A percentile compares a stretch with the other conserved stretches of the same genome.
These are phyloP conservation scores for Aethionema arabicum DNA, from an alignment of 345 rosid genomes.

Conservation along the genomic window DNA sequence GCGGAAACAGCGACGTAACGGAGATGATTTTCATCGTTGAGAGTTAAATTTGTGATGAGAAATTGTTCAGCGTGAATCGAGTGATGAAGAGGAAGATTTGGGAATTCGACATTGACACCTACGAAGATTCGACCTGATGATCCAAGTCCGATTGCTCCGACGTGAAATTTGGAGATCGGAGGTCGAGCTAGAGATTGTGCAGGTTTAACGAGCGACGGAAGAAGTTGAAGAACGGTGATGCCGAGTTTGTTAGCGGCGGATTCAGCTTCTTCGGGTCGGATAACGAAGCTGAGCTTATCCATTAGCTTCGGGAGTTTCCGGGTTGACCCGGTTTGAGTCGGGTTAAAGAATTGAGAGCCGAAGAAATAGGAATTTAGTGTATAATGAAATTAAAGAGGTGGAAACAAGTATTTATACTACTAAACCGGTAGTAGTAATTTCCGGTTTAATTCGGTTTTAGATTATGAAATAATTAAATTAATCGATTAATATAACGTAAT, in stretches of 20 bases:
- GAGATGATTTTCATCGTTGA: slow-evolving; percentile 62
- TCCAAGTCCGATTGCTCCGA: slow-evolving; percentile 83
- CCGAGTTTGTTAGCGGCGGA: slow-evolving; percentile 61
- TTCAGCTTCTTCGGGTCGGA: slow-evolving; percentile 63
- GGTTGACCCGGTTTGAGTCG: slow-evolving; percentile 34
- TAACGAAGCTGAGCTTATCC: slow-evolving; percentile 62
- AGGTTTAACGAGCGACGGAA: slow-evolving; percentile 62
- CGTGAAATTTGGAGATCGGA: slow-evolving; percentile 76
- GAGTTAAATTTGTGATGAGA: slow-evolving; percentile 77
- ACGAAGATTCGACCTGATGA: slow-evolving; percentile 84
- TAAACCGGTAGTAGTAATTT: too few relatives aligned
- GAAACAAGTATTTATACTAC: slow-evolving; percentile 23
- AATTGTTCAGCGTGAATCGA: slow-evolving; percentile 97
- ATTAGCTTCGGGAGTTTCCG: slow-evolving; percentile 22
- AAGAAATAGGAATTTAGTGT: slow-evolving; percentile 21
- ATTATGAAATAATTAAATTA: too few relatives aligned
- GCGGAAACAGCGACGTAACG: slow-evolving; percentile 71
- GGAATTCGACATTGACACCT: slow-evolving; percentile 87
- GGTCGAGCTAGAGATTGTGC: slow-evolving; percentile 74
- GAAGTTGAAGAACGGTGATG: slow-evolving; percentile 53
- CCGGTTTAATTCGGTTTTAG: too few relatives aligned
- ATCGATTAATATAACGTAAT: too few relatives aligned
- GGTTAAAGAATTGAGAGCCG: slow-evolving; percentile 23
- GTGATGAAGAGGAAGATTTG: slow-evolving; percentile 87
- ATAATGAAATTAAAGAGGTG: slow-evolving; percentile 19